Percentiles rank a stretch among this genome's conserved stretches.
Conservation (phyloP, 257 asterid species). For the Jacaranda mimosifolia region DNA sequence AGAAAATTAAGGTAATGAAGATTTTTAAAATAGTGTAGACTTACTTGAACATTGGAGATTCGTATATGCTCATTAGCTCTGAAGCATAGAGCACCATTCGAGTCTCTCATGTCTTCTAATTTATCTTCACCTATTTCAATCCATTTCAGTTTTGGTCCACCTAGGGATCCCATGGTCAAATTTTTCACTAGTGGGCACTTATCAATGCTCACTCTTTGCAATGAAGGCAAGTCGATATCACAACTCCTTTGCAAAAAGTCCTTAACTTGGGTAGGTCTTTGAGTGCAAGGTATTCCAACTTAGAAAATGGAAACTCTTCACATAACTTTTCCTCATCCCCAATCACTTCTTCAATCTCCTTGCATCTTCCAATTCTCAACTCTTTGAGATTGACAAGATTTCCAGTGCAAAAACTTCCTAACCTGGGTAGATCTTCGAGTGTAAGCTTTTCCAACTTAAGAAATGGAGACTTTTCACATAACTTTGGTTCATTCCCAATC, state of each 20-base stretch:
- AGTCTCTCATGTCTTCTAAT: too few species aligned
- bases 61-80: too few species aligned
- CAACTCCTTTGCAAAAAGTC: constrained; percentile 14
- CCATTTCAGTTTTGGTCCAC: background rate
- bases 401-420: background rate
- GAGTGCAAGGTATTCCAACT: background rate
- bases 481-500: too few species aligned
- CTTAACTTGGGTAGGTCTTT: background rate
- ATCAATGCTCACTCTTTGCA: background rate
- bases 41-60: too few species aligned
- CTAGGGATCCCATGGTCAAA: background rate
- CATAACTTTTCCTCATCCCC: background rate
- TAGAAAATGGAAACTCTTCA: constrained; percentile 4
- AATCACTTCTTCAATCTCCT: constrained; percentile 22
- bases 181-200: background rate
- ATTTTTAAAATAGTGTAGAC: too few species aligned
- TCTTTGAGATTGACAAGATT: constrained; percentile 21
- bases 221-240: background rate
- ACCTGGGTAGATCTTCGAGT: too few species aligned
- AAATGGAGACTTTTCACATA: too few species aligned
- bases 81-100: too few species aligned
- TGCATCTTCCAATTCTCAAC: background rate
- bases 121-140: too few species aligned
- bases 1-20: too few species aligned
- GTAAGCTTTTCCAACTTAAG: too few species aligned